These are phyloP conservation scores for Cystobasidium slooffiae DNA, from an alignment of 1,284 basidiomycete genomes.

Conservation along the genomic window DNA sequence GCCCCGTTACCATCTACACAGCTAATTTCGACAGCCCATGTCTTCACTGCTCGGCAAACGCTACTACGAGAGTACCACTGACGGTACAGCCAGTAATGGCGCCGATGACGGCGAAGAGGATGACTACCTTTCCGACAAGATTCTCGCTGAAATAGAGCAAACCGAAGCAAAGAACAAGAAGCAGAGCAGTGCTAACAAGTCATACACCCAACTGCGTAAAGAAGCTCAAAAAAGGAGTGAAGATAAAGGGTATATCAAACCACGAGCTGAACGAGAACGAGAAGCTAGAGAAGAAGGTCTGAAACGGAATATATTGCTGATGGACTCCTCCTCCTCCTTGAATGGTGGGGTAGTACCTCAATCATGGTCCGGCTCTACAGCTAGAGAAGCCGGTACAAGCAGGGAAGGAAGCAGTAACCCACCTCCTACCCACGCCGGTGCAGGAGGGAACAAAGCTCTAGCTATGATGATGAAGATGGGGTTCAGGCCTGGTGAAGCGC, in stretches of 20 bases:
- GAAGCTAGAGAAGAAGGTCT: constrained; percentile 46
- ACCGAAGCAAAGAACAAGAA: background rate
- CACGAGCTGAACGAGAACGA: constrained; percentile 38
- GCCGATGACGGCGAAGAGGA: constrained; percentile 36
- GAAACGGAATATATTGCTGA: constrained; percentile 37
- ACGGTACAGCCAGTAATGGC: background rate
- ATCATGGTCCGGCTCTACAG: background rate
- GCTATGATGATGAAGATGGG: constrained; percentile 54
- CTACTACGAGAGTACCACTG: constrained; percentile 22
- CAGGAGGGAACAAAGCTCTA: constrained; percentile 44
- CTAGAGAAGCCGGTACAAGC: background rate
- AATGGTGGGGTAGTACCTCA: background rate
- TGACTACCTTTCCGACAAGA: constrained; percentile 44
- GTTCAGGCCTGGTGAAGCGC: constrained; percentile 52
- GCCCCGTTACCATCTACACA: background rate
- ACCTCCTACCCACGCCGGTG: background rate
- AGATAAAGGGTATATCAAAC: constrained; percentile 34
- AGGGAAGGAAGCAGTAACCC: background rate
- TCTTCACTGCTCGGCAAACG: constrained; percentile 24
- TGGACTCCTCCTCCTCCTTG: background rate
- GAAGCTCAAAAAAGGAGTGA: constrained; percentile 38
- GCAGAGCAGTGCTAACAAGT: constrained; percentile 25
- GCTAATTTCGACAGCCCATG: background rate
- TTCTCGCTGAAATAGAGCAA: constrained; percentile 30
- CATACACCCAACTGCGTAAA: constrained; percentile 42